These are phyloP conservation scores for Aspergillus aculeatinus DNA, from an alignment of 2,329 filamentous ascomycete species.

Conservation along the genomic window DNA sequence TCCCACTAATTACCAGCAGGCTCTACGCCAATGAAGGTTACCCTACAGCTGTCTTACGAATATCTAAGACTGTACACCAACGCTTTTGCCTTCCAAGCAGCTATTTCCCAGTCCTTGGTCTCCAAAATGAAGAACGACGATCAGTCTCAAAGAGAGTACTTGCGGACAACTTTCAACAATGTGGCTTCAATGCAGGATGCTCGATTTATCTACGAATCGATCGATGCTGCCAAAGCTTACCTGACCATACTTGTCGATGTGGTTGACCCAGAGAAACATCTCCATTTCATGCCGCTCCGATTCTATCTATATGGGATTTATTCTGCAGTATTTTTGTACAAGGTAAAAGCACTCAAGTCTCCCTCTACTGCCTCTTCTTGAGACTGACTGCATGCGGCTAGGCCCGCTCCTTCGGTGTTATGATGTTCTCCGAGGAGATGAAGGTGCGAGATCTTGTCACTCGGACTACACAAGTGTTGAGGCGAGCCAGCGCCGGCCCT, in stretches of 20 bases:
- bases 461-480: conserved; percentile 59
- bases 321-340: conserved; percentile 65
- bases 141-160: conserved; percentile 39
- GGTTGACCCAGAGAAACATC: conserved; percentile 57
- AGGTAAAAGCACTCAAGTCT: conserved; percentile 40
- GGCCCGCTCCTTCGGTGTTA: conserved; percentile 60
- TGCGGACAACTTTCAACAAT: conserved; percentile 51
- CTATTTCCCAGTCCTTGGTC: conserved; percentile 54
- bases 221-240: conserved; percentile 63
- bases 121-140: conserved; percentile 39
- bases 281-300: conserved; percentile 64
- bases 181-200: conserved; percentile 62
- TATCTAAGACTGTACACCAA: conserved; percentile 73
- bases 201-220: conserved; percentile 65
- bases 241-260: conserved; percentile 60
- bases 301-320: conserved; percentile 65
- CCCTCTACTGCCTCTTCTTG: not conserved
- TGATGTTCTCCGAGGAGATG: conserved; percentile 55
- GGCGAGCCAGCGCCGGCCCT: conserved; percentile 56
- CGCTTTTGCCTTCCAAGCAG: conserved; percentile 73
- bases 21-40: conserved; percentile 65
- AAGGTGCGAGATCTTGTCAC: conserved; percentile 58
- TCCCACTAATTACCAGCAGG: conserved; percentile 39
- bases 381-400: conserved; percentile 19
- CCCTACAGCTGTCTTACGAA: conserved; percentile 68